Conservation (phyloP, 106 monocot genomes). For the Dioscorea alata region DNA sequence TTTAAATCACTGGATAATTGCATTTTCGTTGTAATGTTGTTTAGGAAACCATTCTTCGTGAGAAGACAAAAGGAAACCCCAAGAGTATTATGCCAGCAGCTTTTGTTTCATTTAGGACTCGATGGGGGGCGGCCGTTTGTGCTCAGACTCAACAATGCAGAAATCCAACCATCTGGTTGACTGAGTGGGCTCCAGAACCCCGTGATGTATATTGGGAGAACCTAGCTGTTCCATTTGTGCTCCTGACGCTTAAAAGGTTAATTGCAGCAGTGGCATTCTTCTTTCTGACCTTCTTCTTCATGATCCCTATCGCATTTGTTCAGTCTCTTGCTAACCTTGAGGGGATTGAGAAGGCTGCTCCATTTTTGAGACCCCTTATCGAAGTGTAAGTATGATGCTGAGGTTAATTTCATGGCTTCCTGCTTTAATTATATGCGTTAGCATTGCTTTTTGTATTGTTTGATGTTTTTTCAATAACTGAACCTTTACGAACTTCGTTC, state of each 20-base stretch:
- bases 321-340: conserved; percentile 77
- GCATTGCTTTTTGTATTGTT: too few species aligned
- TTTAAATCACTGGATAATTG: background rate
- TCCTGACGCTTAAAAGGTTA: conserved; percentile 45
- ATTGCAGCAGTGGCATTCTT: conserved; percentile 57
- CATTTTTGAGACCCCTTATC: conserved; percentile 54
- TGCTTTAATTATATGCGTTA: too few species aligned
- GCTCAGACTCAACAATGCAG: conserved; percentile 79
- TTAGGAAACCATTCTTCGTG: conserved; percentile 46
- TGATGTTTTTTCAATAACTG: too few species aligned
- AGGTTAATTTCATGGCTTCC: background rate
- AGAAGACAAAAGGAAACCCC: conserved; percentile 40
- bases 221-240: conserved; percentile 63
- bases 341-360: conserved; percentile 55
- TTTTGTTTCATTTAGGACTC: conserved; percentile 68
- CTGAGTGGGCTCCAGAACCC: conserved; percentile 81
- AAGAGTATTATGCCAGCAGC: conserved; percentile 60
- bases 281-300: conserved; percentile 80
- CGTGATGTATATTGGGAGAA: conserved; percentile 78
- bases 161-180: conserved; percentile 69
- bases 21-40: background rate
- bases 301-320: conserved; percentile 64
- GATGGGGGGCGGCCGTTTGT: conserved; percentile 81
- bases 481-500: too few species aligned
- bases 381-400: conserved; percentile 36